Percentiles rank a stretch among this genome's conserved stretches.
Evolutionary conservation across 2,329 filamentous ascomycete genomes (phyloP).

Genomic region (Fusarium duplospermum): DNA sequence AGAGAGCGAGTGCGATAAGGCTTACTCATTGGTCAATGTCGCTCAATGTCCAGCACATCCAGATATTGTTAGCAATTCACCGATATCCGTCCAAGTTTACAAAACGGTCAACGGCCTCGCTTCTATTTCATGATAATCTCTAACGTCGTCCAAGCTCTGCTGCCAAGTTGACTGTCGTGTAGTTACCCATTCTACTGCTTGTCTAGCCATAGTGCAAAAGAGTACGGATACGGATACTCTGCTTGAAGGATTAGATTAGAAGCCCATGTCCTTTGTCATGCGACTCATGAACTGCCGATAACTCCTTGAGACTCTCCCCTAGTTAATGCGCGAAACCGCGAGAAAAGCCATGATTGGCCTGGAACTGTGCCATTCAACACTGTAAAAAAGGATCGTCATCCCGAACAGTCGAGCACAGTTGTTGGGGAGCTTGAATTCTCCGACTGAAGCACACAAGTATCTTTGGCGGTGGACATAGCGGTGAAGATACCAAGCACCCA

Average conservation of each 20-base stretch:
- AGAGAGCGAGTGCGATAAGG: background rate
- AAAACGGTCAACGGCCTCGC: background rate
- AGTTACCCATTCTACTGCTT: background rate
- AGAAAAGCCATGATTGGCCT: background rate
- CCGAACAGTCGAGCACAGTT: background rate
- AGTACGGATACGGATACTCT: background rate
- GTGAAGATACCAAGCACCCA: constrained; percentile 34
- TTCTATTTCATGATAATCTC: background rate
- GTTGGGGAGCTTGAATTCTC: constrained; percentile 9
- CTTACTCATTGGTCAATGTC: background rate
- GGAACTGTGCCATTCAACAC: background rate
- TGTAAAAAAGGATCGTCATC: constrained; percentile 5
- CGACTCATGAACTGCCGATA: constrained; percentile 1
- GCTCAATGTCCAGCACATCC: background rate
- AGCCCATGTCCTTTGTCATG: background rate
- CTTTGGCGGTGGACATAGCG: constrained; percentile 29
- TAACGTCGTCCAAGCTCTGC: background rate
- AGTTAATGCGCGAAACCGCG: background rate
- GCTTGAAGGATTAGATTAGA: background rate
- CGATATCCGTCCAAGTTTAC: background rate
- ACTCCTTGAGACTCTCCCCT: background rate
- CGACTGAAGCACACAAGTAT: constrained; percentile 14
- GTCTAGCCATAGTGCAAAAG: background rate
- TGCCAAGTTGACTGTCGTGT: background rate
- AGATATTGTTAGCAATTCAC: background rate